Evolutionary conservation across 2,329 filamentous ascomycete genomes (phyloP), one percentile per base, ranked within the genome.

Genomic region (Neopestalotiopsis sp.): DNA sequence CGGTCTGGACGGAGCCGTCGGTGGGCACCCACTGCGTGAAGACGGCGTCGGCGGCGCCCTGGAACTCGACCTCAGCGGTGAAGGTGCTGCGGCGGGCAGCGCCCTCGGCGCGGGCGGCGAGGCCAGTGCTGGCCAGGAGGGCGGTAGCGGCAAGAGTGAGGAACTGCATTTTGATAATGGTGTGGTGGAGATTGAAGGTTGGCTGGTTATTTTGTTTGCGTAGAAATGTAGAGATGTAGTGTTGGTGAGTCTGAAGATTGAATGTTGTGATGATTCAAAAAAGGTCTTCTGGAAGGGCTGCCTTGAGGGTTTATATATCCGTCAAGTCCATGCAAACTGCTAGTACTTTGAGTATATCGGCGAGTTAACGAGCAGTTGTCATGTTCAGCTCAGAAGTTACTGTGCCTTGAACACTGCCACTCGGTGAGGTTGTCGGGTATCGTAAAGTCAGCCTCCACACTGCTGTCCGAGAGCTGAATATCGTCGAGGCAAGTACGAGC

Each of bases 121-220:
- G 65, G 30, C 65, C 65, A 17, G 57, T 61, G 65, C n/a, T 13
- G 40, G 56, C 65, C 24, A 67, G 30, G 40, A 67, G 32, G 24
- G 57, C 24, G 40, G 38, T 61, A 24, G 65, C 32, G 65, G 38
- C 34, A 10, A 67, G 24, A 34, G 65, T 61, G 38, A 61, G 20
- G 57, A 49, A 61, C 20, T 67, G 65, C 65, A 67, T 67, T 42
- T 40, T 67, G 30, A 66, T 32, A 40, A 38, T 56, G 56, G 20
- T 17, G n/a, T 20, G 34, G 59, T 59, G 53, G 45, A 67, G 57
- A 56, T 20, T 3, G 2, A 38, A 38, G 38, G 10, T 28, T 28
- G 24, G 24, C 24, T 28, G 24, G 9, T 58, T 13, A 4, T 24
- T 32, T 24, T 24, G 3, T 2, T 65, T 30, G 24, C 53, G 20